phyloP scores from a whole-genome alignment of 768 basidiomycete species.

The Boletus reticuloceps region DNA sequence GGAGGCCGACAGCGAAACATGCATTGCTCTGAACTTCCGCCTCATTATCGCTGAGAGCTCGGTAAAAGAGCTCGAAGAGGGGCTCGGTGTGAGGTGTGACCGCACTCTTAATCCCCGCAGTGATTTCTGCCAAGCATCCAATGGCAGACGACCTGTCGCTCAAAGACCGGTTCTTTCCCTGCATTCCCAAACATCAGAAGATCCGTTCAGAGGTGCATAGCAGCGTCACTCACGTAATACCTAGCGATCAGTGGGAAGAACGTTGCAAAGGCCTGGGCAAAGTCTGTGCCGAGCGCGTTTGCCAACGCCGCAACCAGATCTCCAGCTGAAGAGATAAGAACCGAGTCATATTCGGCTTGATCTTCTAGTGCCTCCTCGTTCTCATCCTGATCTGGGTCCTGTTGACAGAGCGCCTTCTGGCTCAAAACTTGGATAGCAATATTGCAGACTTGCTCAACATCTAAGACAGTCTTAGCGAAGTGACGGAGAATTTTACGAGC shows the following conservation, averaged over 20 bases:
- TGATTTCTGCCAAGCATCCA: constrained; percentile 93
- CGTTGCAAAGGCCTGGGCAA: constrained; percentile 73
- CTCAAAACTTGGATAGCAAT: constrained; percentile 86
- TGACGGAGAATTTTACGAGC: neutral
- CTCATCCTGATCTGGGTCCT: constrained; percentile 92
- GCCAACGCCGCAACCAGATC: constrained; percentile 92
- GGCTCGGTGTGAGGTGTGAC: constrained; percentile 83
- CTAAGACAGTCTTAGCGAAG: constrained; percentile 34
- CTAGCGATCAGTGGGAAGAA: constrained; percentile 90
- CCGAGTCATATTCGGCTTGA: constrained; percentile 94
- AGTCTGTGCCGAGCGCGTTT: constrained; percentile 80
- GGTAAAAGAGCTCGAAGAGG: constrained; percentile 81
- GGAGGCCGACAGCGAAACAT: constrained; percentile 89
- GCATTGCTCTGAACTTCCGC: constrained; percentile 96
- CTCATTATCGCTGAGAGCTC: constrained; percentile 78
- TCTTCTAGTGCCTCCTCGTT: constrained; percentile 83
- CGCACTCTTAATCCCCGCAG: constrained; percentile 83
- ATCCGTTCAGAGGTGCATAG: neutral
- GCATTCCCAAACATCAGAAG: neutral
- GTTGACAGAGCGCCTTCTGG: constrained; percentile 94
- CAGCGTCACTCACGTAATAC: constrained; percentile 71
- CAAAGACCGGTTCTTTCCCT: constrained; percentile 84
- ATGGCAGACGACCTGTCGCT: constrained; percentile 93
- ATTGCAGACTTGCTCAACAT: constrained; percentile 72
- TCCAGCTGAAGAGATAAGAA: constrained; percentile 89